These are phyloP conservation scores for Coprinopsis cinerea DNA, from an alignment of 768 basidiomycete species.

Conservation along the genomic window DNA sequence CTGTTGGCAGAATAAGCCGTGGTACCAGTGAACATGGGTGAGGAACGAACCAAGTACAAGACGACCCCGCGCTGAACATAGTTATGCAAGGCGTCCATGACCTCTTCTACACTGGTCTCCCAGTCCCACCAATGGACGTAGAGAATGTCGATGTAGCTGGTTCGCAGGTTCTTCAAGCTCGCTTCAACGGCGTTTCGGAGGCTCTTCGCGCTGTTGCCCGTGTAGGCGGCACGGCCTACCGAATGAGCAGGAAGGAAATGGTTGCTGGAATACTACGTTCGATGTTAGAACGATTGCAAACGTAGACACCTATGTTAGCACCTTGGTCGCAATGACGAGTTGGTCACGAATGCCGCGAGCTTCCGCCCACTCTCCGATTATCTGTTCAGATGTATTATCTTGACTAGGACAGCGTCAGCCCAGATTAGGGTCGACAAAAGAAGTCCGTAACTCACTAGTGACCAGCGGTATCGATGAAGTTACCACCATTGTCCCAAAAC, in stretches of 20 bases:
- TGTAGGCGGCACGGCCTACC: constrained; percentile 7
- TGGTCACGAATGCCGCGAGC: constrained; percentile 36
- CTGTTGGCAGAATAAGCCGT: too few species aligned
- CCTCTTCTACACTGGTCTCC: constrained; percentile 8
- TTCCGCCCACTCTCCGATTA: constrained; percentile 46
- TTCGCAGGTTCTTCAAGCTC: constrained; percentile 41
- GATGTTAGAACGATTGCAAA: not conserved
- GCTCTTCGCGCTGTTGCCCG: constrained; percentile 38
- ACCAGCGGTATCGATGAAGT: constrained; percentile 11
- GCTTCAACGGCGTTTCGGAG: constrained; percentile 32
- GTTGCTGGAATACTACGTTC: constrained; percentile 24
- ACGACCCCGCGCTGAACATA: constrained; percentile 5
- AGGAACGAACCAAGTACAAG: constrained; percentile 9
- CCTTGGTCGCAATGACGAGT: constrained; percentile 39
- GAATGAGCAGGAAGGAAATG: constrained; percentile 14
- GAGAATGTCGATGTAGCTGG: constrained; percentile 37
- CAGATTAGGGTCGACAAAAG: not conserved
- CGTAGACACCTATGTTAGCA: not conserved
- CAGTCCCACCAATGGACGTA: constrained; percentile 13
- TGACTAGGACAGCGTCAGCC: constrained; percentile 25
- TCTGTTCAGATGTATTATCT: constrained; percentile 43
- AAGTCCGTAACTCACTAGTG: not conserved
- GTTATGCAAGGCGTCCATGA: constrained; percentile 7
- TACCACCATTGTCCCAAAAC: constrained; percentile 7
- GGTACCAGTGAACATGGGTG: not conserved